Percentiles rank a stretch among this genome's conserved stretches.
These are phyloP conservation scores for Proliferodiscus dingleyae DNA, from an alignment of 2,329 filamentous ascomycete genomes.

Conservation along the genomic window DNA sequence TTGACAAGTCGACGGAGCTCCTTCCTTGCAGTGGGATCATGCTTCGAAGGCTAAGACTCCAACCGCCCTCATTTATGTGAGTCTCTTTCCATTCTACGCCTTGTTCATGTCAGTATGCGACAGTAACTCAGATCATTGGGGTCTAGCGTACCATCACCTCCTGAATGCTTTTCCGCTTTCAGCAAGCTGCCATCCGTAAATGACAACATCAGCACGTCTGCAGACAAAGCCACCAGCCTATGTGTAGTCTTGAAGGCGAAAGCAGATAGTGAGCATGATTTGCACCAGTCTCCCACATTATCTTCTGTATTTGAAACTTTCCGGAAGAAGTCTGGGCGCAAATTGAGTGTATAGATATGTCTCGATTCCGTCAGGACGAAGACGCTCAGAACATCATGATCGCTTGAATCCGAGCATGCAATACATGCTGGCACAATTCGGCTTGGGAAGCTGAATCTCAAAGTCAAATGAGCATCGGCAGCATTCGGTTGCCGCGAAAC, in stretches of 20 bases:
- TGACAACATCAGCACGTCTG: slow-evolving; percentile 71
- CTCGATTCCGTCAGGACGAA: slow-evolving; percentile 77
- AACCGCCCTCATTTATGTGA: slow-evolving; percentile 69
- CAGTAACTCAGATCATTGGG: neutral
- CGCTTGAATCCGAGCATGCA: slow-evolving; percentile 72
- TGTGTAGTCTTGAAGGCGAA: slow-evolving; percentile 77
- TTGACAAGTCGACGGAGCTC: slow-evolving; percentile 62
- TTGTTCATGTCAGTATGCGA: slow-evolving; percentile 14
- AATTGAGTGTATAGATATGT: slow-evolving; percentile 76
- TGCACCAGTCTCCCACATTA: slow-evolving; percentile 71
- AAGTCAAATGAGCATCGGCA: slow-evolving; percentile 65
- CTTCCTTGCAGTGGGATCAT: slow-evolving; percentile 62
- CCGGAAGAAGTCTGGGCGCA: slow-evolving; percentile 78
- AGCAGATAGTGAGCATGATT: slow-evolving; percentile 66
- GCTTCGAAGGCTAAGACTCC: slow-evolving; percentile 61
- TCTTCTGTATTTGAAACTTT: slow-evolving; percentile 65
- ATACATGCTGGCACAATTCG: slow-evolving; percentile 73
- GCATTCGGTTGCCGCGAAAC: slow-evolving; percentile 64
- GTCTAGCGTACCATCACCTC: slow-evolving; percentile 41
- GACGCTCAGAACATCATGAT: slow-evolving; percentile 71
- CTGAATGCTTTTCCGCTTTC: slow-evolving; percentile 57
- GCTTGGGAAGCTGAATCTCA: slow-evolving; percentile 73
- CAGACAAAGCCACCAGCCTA: slow-evolving; percentile 68
- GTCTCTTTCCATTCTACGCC: slow-evolving; percentile 60
- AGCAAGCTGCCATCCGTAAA: slow-evolving; percentile 75